Evolutionary conservation across 495 filamentous ascomycete species (phyloP).

Genomic region (Letharia lupina): DNA sequence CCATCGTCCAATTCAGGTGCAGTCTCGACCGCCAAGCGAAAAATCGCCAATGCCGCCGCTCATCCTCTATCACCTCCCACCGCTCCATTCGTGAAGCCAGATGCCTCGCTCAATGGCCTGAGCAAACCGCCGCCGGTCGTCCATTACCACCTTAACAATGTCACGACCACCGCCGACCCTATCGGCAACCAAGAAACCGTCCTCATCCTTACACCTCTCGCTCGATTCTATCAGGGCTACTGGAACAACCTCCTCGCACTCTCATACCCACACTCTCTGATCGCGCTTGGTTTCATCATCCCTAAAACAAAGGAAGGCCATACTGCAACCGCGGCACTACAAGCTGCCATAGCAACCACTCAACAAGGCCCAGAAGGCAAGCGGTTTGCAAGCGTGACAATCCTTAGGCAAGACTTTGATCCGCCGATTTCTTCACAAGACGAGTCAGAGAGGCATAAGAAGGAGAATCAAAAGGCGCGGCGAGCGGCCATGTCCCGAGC

Average conservation of each 20-base stretch:
- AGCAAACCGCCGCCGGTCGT: slow-evolving; percentile 73
- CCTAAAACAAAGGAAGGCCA: slow-evolving; percentile 88
- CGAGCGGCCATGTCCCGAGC: slow-evolving; percentile 88
- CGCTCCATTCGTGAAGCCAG: slow-evolving; percentile 68
- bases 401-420: slow-evolving; percentile 92
- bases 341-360: slow-evolving; percentile 74
- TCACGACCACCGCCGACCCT: slow-evolving; percentile 70
- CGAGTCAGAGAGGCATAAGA: slow-evolving; percentile 82
- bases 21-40: slow-evolving; percentile 40
- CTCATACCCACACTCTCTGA: slow-evolving; percentile 83
- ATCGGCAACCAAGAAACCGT: slow-evolving; percentile 73
- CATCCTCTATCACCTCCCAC: slow-evolving; percentile 75
- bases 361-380: slow-evolving; percentile 70
- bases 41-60: slow-evolving; percentile 52
- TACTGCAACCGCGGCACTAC: slow-evolving; percentile 66
- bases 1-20: slow-evolving; percentile 36
- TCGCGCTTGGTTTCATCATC: slow-evolving; percentile 92
- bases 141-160: slow-evolving; percentile 88
- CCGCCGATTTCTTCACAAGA: slow-evolving; percentile 69
- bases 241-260: slow-evolving; percentile 90
- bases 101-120: slow-evolving; percentile 46
- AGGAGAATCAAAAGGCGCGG: slow-evolving; percentile 76
- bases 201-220: slow-evolving; percentile 86
- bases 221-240: slow-evolving; percentile 85
- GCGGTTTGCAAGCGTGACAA: slow-evolving; percentile 85